Conservation (phyloP, 768 basidiomycete genomes). For the Neoboletus magnificus region DNA sequence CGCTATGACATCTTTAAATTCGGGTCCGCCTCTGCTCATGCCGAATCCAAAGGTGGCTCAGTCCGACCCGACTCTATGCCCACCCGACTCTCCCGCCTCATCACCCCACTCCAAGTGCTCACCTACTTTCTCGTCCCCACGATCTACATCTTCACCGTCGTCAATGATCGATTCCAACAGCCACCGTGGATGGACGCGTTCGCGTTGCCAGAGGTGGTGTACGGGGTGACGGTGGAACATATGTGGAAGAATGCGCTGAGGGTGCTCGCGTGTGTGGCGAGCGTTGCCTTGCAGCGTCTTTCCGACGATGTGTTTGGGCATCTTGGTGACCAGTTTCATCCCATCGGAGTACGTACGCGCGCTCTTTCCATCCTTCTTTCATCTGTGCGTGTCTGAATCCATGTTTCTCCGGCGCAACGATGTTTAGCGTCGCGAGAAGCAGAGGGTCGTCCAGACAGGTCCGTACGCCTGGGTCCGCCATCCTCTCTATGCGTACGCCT, state of each 20-base stretch:
- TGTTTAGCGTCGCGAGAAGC: constrained; percentile 11
- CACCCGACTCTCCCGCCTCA: neutral
- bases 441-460: constrained; percentile 10
- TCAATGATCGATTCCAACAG: neutral
- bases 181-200: constrained; percentile 3
- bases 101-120: neutral
- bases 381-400: too few relatives aligned
- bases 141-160: neutral
- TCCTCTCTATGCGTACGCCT: constrained; percentile 11
- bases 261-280: neutral
- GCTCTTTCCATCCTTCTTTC: too few relatives aligned
- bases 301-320: neutral
- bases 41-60: constrained; percentile 4
- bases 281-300: neutral
- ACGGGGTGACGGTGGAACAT: neutral
- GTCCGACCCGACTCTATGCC: constrained; percentile 5
- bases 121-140: neutral
- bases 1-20: neutral
- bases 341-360: constrained; percentile 4
- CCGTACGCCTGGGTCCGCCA: constrained; percentile 15
- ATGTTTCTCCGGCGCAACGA: neutral
- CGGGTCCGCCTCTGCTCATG: neutral
- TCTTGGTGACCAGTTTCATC: constrained; percentile 5
- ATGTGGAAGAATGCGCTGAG: neutral
- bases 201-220: neutral